Base-by-base conservation (phyloP, 768 basidiomycete species). In the Pseudohyphozyma bogoriensis region DNA sequence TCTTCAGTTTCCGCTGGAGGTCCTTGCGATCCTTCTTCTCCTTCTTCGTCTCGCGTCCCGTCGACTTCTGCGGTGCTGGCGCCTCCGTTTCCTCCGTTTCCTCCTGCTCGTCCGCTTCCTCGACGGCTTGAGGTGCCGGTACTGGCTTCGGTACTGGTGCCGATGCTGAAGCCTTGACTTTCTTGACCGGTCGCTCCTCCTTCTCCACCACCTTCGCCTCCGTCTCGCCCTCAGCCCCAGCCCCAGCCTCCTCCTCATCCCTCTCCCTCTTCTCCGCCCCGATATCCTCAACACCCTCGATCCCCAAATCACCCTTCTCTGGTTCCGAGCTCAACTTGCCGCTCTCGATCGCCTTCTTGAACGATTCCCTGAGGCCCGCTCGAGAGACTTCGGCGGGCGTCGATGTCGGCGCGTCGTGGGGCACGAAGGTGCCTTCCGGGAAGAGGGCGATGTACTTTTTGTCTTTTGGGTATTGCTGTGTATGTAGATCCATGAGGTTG, bases 371-470 rank as follows among this genome's bases (percentile, higher is more conserved):
- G n/a, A 88, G 69, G 66, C 81, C 80, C 51, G 81, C 78, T 13
- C 85, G 78, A 20, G 39, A 77, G 73, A 50, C 82, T 78, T 11
- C 77, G 74, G 69, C 83, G 82, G 85, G 81, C 16, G 53, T 22
- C 6, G 36, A 15, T 36, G 56, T 33, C 18, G 56, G 22, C 22
- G 59, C 8, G 18, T 18, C 10, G 37, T 51, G 56, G 6, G 60
- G 56, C 45, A 57, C 55, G 63, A 59, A 52, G 44, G 29, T 28
- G 26, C 55, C 63, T 46, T 70, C 66, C 8, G 91, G 89, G 72
- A 90, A 92, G 31, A 96, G 79, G 2, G 90, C 87, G 33, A 95
- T 82, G 72, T 96, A 95, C 76, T 89, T 92, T 70, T 84, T 81
- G 15, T 80, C 77, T 73, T 86, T 89, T 8, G 88, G 88, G 72